These are phyloP conservation scores for Nannizziopsis arthrosporioides DNA, from an alignment of 2,329 filamentous ascomycete species.

Conservation along the genomic window DNA sequence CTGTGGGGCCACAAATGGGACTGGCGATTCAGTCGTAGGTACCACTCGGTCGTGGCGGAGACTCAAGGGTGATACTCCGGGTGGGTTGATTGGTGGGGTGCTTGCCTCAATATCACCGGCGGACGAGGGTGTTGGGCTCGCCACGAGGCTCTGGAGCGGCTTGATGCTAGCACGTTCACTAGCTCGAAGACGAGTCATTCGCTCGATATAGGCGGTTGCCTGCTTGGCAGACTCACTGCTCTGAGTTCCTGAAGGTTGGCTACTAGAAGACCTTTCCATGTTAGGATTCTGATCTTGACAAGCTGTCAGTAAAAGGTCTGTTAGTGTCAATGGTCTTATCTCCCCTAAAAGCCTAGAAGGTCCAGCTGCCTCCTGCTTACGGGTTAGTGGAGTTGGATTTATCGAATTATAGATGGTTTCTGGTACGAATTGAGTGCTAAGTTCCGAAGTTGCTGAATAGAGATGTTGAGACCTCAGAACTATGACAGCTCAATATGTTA, in stretches of 20 bases:
- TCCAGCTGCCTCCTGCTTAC: background rate
- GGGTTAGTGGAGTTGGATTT: background rate
- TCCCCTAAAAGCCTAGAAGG: background rate
- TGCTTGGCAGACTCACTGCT: constrained; percentile 21
- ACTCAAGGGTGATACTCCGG: constrained; percentile 27
- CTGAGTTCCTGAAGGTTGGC: background rate
- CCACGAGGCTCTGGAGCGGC: constrained; percentile 17
- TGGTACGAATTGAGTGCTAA: background rate
- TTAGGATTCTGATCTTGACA: background rate
- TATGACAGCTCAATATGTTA: too few relatives aligned
- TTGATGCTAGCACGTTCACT: constrained; percentile 20
- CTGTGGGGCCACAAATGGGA: constrained; percentile 21
- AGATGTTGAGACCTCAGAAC: background rate
- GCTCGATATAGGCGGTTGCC: constrained; percentile 24
- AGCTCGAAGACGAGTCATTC: constrained; percentile 23
- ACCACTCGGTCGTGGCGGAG: constrained; percentile 23
- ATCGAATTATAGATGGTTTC: constrained; percentile 3
- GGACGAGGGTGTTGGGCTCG: constrained; percentile 34
- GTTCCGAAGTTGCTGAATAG: background rate
- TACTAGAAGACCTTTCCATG: constrained; percentile 8
- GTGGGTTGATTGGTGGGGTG: constrained; percentile 20
- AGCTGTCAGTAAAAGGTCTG: background rate
- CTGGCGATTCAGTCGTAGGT: constrained; percentile 18
- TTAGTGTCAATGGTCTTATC: background rate
- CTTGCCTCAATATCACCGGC: constrained; percentile 31